Base-by-base conservation (phyloP, 1,139 yeast genomes). In the Ashbya aceris region DNA sequence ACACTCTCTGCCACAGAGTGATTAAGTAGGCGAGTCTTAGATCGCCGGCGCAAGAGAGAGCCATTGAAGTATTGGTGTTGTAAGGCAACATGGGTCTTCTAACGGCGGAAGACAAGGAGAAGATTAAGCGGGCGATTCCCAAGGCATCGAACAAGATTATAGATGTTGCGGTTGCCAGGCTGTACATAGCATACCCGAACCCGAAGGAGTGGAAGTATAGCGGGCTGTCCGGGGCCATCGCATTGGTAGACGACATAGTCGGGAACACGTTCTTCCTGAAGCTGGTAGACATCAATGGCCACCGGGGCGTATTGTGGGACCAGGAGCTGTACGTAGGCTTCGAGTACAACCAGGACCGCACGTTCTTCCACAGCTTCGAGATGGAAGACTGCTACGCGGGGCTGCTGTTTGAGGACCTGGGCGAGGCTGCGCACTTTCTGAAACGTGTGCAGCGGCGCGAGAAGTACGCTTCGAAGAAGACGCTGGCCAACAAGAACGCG, bases 341-440 rank as follows among this genome's bases (percentile, higher is more conserved):
- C 60, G 82, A 80, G 50, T 91, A 91, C 64, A 76, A 83, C 59
- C 97, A 91, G 63, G 98, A 91, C 61, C 74, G 98, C 23, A 80
- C 94, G 40, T 91, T 85, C 64, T 91, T 91, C 71, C 98, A 91
- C 60, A 74, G 95, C 8, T 91, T 91, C 66, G 98, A 91, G 66
- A 70, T 86, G 45, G 97, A 91, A 54, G 94, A 85, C 23, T 89
- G 96, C 59, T 72, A 73, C 45, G 89, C 79, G n/a, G 98, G 97
- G 0, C 68, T 91, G 17, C 65, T 91, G 41, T 91, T 91, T 63
- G 96, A 89, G 54, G 96, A 89, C 64, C 77, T 86, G 42, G 71
- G 70, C 41, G 98, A 91, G 52, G 98, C 98, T 0, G 66, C 86
- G 2, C 93, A 82, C 58, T 85, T 91, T 67, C 70, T 67, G 61